Base-by-base conservation (phyloP, 176 grass and related monocot genomes). In the Lolium perenne region DNA sequence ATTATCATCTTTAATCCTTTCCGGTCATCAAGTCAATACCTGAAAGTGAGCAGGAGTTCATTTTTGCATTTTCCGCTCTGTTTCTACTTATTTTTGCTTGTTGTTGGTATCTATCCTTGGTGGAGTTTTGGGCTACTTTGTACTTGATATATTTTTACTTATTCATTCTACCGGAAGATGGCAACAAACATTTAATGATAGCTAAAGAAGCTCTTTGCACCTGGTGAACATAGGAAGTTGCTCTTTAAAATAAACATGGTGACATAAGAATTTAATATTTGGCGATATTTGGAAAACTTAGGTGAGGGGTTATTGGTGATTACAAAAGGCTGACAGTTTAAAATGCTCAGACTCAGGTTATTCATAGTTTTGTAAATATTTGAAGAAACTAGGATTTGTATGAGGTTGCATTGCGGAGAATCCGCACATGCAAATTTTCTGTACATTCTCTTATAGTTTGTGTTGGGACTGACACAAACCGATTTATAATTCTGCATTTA, bases 111-210 rank as follows among this genome's bases (percentile, higher is more conserved):
- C 38, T 80, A 1, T 59, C 4, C 10, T 82, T 12, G 48, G 40
- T 70, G 2, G 53, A 18, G 62, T 75, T 77, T 91, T 70, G 20
- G 22, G 16, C 35, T 83, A 61, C 79, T 82, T 82, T 89, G 46
- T 50, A 66, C 47, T 80, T 46, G 5, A 67, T 71, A 54, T 73
- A 25, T 74, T 17, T 74, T 74, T 45, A 41, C 35, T 76, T 91
- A 80, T 38, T 74, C 3, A 84, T 78, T 84, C 48, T 84, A 54
- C 35, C 73, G 38, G 50, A 80, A 80, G 67, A 38, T 4, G 29
- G 26, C 23, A 84, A 51, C 22, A 63, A 62, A 22, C 10, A 43
- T 46, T 46, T 49, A 70, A 21, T 80, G 3, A 14, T 53, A 85
- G 29, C 67, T 54, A 51, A 74, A 71, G 1, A 40, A 87, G 17